Evolutionary conservation across 768 basidiomycete genomes (phyloP).

Genomic region (Lentinula edodes): DNA sequence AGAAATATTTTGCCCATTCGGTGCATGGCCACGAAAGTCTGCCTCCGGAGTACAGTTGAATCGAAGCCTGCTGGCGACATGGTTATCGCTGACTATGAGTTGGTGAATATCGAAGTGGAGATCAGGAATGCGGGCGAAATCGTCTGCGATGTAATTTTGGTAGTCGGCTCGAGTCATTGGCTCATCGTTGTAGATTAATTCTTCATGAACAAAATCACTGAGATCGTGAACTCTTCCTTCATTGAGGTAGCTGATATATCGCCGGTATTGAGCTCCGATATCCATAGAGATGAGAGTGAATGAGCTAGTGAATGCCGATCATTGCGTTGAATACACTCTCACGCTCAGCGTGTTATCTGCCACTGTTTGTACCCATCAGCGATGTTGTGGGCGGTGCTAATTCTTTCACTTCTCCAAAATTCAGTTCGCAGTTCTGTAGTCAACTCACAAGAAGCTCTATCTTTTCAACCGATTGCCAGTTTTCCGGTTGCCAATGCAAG

Average conservation of each 20-base stretch:
- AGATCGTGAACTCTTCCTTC: neutral
- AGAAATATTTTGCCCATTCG: neutral
- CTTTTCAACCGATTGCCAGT: conserved; percentile 3
- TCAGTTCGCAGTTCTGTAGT: neutral
- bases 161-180: neutral
- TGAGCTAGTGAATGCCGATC: neutral
- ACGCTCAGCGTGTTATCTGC: neutral
- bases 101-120: conserved; percentile 3
- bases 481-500: conserved; percentile 61
- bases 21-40: neutral
- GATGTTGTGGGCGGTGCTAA: neutral
- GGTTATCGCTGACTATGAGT: neutral
- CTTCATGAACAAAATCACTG: neutral
- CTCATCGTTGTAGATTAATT: neutral
- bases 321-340: neutral
- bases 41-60: neutral
- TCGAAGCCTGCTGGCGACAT: neutral
- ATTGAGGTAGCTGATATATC: conserved; percentile 1
- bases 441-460: neutral
- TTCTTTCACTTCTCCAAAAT: neutral
- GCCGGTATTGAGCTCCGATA: neutral
- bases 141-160: conserved; percentile 4
- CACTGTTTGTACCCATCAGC: no score
- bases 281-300: neutral
- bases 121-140: neutral